Conservation (phyloP, 2,329 filamentous ascomycete species). For the Stachybotrys chlorohalonatus region DNA sequence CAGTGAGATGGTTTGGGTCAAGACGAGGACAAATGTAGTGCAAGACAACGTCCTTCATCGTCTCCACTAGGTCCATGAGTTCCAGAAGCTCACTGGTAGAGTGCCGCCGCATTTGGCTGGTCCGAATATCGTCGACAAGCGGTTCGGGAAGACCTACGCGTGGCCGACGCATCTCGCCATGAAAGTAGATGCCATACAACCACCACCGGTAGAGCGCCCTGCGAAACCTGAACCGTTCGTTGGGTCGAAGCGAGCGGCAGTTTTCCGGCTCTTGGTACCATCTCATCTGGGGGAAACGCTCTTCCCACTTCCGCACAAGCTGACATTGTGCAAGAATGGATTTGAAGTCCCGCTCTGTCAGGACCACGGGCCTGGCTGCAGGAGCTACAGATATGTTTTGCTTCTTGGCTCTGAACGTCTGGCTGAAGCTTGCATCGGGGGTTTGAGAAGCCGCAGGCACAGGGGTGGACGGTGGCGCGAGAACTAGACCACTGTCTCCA, state of each 20-base stretch:
- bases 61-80: conserved; percentile 34
- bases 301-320: conserved; percentile 28
- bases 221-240: conserved; percentile 38
- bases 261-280: conserved; percentile 37
- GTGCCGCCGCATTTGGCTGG: conserved; percentile 32
- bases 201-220: conserved; percentile 45
- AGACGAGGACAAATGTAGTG: conserved; percentile 37
- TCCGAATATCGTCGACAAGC: conserved; percentile 29
- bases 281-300: conserved; percentile 31
- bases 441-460: conserved; percentile 2
- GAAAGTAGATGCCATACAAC: conserved; percentile 44
- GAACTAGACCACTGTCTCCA: conserved; percentile 19
- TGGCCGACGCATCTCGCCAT: conserved; percentile 31
- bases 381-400: background rate
- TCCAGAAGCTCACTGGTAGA: conserved; percentile 35
- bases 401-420: conserved; percentile 12
- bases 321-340: conserved; percentile 23
- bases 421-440: conserved; percentile 9
- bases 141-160: conserved; percentile 27
- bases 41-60: conserved; percentile 33
- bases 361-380: conserved; percentile 13
- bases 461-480: conserved; percentile 9
- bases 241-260: conserved; percentile 30
- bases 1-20: conserved; percentile 24
- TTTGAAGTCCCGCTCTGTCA: conserved; percentile 22